These are phyloP conservation scores for Penicillium glabrum DNA, from an alignment of 2,329 filamentous ascomycete genomes.

Conservation along the genomic window DNA sequence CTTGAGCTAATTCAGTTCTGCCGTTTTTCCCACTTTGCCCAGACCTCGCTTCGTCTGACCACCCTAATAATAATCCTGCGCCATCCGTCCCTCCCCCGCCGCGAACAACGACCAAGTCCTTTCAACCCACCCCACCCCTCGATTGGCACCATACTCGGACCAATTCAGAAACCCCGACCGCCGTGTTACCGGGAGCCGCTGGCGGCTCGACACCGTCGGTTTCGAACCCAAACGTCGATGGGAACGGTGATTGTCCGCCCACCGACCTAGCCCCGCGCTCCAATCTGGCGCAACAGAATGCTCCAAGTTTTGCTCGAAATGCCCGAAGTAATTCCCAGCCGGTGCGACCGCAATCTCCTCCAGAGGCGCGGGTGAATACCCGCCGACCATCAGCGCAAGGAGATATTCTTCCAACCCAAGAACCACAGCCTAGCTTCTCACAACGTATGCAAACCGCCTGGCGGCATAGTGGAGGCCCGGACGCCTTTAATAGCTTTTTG, in stretches of 20 bases:
- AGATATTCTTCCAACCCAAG: constrained; percentile 27
- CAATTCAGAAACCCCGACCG: constrained; percentile 64
- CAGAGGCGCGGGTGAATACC: constrained; percentile 36
- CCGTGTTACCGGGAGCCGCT: constrained; percentile 53
- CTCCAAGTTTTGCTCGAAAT: constrained; percentile 41
- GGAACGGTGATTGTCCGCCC: constrained; percentile 33
- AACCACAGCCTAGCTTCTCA: constrained; percentile 30
- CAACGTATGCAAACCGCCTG: constrained; percentile 37
- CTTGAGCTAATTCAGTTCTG: constrained; percentile 10
- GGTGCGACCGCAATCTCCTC: constrained; percentile 48
- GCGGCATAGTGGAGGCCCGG: constrained; percentile 41
- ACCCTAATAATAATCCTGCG: constrained; percentile 11
- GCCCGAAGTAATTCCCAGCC: constrained; percentile 51
- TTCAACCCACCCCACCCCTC: constrained; percentile 51
- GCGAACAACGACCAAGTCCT: constrained; percentile 63
- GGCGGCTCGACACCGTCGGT: constrained; percentile 33
- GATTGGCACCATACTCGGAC: constrained; percentile 67
- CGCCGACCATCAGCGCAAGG: constrained; percentile 29
- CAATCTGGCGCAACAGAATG: constrained; percentile 34
- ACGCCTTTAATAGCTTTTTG: constrained; percentile 43
- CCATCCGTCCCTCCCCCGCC: constrained; percentile 45
- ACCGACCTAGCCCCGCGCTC: constrained; percentile 35
- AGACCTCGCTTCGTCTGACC: constrained; percentile 15
- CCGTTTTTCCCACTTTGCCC: constrained; percentile 7
- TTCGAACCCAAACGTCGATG: constrained; percentile 37